Base-by-base conservation (phyloP, 208 protist species). In the Trichomonas vaginalis region DNA sequence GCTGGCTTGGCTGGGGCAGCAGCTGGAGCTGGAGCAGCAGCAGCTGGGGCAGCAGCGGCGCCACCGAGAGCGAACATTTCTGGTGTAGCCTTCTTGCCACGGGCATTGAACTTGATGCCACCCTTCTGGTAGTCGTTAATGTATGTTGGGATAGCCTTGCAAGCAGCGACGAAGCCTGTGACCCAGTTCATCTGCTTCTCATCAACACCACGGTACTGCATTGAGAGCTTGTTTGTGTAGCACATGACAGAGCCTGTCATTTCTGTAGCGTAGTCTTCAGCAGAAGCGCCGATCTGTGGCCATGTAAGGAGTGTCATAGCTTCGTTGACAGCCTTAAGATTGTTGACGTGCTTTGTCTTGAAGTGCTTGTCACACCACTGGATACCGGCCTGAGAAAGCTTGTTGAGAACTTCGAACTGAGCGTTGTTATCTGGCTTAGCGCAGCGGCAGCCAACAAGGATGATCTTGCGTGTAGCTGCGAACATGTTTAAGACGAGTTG, bases 101-200 rank as follows among this genome's bases (percentile, higher is more conserved):
- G 86, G 12, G 45, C 40, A 27, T 92, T 92, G 40, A 42, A 92
- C 17, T 92, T 35, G 86, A 92, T 42, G 45, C 86, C 86, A 42
- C 42, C 46, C 86, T 92, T 92, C 14, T 92, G 86, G n/a, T 92
- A 40, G 32, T 92, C 86, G 35, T 92, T 92, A 45, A 92, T 92
- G 86, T 92, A 92, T n/a, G 48, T 21, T 92, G 86, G 86, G 45
- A 92, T 42, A 39, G 40, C 45, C 45, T 92, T 92, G 35, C 42
- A 45, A 23, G 45, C 40, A 48, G 15, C 45, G 37, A 92, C 86
- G 45, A 92, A 45, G 0, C 37, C 37, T 47, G 48, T 40, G 45
- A 51, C 86, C 86, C 86, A 92, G 4, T 46, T 3, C 40, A 92
- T 51, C 46, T 92, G 86, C 14, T 92, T 92, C 17, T 92, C 45